Conservation (phyloP, 176 grass and related monocot genomes). For the Paspalum notatum region DNA sequence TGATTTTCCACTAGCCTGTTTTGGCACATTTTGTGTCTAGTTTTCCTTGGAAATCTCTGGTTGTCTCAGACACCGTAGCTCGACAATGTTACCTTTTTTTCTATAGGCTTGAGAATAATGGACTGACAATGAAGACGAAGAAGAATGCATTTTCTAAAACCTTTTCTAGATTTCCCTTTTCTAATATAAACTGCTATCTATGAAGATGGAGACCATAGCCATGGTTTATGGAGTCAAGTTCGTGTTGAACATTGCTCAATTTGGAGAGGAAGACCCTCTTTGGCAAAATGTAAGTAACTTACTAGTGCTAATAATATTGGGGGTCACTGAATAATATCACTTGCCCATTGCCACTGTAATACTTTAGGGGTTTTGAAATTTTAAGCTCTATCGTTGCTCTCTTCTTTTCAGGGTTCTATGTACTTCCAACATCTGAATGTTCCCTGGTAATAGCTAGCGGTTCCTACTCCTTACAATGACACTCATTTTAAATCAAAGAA, state of each 20-base stretch:
- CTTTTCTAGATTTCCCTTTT: background rate
- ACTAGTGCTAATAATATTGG: background rate
- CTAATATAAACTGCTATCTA: slow-evolving; percentile 11
- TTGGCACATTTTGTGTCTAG: background rate
- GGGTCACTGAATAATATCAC: background rate
- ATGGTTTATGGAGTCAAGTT: slow-evolving; percentile 67
- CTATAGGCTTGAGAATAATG: background rate
- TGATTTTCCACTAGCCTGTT: background rate
- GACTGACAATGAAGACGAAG: background rate
- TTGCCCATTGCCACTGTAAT: background rate
- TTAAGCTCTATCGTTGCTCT: background rate
- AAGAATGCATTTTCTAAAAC: background rate
- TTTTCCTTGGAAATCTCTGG: background rate
- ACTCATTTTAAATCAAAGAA: background rate
- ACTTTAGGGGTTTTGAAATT: background rate
- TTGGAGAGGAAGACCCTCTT: slow-evolving; percentile 61
- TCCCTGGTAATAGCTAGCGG: slow-evolving; percentile 62
- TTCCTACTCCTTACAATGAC: background rate
- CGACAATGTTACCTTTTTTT: background rate
- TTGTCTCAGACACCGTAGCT: background rate
- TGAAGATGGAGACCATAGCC: slow-evolving; percentile 74
- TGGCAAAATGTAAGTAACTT: slow-evolving; percentile 62
- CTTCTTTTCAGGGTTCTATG: slow-evolving; percentile 59
- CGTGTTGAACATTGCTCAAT: slow-evolving; percentile 63
- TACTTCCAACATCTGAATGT: slow-evolving; percentile 66